These are phyloP conservation scores for Candida sp. DNA, from an alignment of 1,139 yeast genomes.

Conservation along the genomic window DNA sequence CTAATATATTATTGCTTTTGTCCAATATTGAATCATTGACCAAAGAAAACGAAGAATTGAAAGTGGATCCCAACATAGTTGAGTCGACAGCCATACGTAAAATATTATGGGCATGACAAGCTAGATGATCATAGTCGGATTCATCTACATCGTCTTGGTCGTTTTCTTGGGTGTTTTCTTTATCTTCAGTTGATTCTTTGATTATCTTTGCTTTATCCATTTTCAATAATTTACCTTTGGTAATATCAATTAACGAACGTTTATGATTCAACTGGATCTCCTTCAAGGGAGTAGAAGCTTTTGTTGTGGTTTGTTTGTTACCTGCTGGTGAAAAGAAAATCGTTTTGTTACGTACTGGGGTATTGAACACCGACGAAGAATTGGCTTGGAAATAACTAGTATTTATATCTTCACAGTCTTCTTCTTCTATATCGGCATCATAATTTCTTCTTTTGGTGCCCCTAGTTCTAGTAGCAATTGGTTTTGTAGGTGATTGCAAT, in stretches of 20 bases:
- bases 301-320: background rate
- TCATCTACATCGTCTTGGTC: conserved; percentile 14
- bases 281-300: conserved; percentile 9
- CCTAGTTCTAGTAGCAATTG: conserved; percentile 7
- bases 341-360: conserved; percentile 30
- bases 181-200: background rate
- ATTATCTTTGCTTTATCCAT: conserved; percentile 16
- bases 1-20: conserved; percentile 25
- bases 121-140: conserved; percentile 37
- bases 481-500: conserved; percentile 4
- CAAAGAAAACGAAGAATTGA: conserved; percentile 30
- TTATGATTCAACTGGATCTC: conserved; percentile 9
- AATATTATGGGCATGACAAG: conserved; percentile 48
- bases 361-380: conserved; percentile 16
- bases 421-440: conserved; percentile 5
- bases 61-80: conserved; percentile 43
- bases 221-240: conserved; percentile 13
- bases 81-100: conserved; percentile 50
- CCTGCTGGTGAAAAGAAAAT: conserved; percentile 28
- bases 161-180: conserved; percentile 2
- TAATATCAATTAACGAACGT: conserved; percentile 8
- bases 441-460: conserved; percentile 8
- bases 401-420: conserved; percentile 4
- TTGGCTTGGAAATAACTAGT: conserved; percentile 8
- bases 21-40: conserved; percentile 28